Evolutionary conservation across 257 asterid genomes (phyloP).

Genomic region (Solanum peruvianum): DNA sequence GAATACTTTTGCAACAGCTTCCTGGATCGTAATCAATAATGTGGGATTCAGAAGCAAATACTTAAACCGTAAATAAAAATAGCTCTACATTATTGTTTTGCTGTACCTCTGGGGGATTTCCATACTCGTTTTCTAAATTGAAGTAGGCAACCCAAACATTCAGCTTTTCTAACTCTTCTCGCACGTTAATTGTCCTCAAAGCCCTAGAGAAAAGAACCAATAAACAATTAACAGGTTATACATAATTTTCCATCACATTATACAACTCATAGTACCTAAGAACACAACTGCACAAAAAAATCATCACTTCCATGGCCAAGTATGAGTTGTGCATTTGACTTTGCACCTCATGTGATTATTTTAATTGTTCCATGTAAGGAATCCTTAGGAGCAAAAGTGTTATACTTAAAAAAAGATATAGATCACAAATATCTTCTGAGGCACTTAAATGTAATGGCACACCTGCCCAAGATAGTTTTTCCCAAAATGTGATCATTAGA

Average conservation of each 20-base stretch:
- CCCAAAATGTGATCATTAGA: not conserved
- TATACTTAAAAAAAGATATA: not conserved
- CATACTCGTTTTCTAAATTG: constrained; percentile 84
- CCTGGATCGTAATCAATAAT: constrained; percentile 31
- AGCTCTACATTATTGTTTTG: not conserved
- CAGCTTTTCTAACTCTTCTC: constrained; percentile 91
- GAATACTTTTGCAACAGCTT: constrained; percentile 64
- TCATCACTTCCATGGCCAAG: not conserved
- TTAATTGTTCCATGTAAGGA: not conserved
- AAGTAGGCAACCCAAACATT: constrained; percentile 88
- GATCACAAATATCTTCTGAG: not conserved
- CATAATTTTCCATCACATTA: not conserved
- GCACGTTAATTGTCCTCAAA: constrained; percentile 66
- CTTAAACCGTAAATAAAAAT: not conserved
- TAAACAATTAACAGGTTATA: not conserved
- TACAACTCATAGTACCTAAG: not conserved
- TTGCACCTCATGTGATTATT: not conserved
- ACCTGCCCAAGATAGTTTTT: not conserved
- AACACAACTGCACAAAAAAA: not conserved
- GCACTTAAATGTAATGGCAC: not conserved
- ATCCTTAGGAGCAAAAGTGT: not conserved
- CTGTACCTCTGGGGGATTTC: constrained; percentile 86
- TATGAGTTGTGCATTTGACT: not conserved
- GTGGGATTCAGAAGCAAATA: not conserved
- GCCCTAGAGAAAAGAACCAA: constrained; percentile 44